Evolutionary conservation across 106 monocot species (phyloP), one percentile per base, ranked within the genome.

Genomic region (Agapanthus africanus): DNA sequence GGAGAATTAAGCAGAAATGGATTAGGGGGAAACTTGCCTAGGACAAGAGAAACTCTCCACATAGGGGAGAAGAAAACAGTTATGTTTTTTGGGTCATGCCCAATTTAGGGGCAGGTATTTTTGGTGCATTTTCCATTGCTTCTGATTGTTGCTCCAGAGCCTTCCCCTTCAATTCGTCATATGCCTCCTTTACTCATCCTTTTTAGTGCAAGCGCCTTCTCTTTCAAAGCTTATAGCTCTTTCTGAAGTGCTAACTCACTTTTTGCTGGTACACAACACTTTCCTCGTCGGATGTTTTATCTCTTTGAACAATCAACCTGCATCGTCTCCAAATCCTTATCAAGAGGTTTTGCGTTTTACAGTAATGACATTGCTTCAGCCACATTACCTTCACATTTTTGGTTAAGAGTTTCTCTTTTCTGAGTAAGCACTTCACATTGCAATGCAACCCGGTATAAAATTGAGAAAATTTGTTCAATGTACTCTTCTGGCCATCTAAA

Each of bases 401-500:
- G 84, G 32, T 72, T 70, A 30, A 93, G 69, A 1, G 92, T 87
- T 54, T 89, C 92, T 52, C 59, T 92, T 78, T 99, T 99, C 41
- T 92, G 74, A 61, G 80, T 37, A 74, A 79, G 80, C 4, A 99
- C 70, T 83, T 93, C 67, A 26, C 26, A 59, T 62, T 62, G 50
- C 42, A 82, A 59, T 42, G 77, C 69, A 64, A 82, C 87, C 23
- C 59, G 65, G 65, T 75, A 65, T 31, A 68, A 51, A 69, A 60
- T 62, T 68, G 49, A 40, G 62, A 37, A 54, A 37, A 25, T 15
- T 59, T 64, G 59, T 15, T 71, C 73, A 56, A 82, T 83, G 51
- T 81, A 80, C 38, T 81, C 91, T 59, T 84, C 93, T 54, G 41
- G 68, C 99, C 99, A 99, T 71, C 99, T 93, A 83, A 93, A 93